Percentiles rank a stretch among this genome's conserved stretches.
phyloP scores from a whole-genome alignment of 108 stramenopile species.

The Stephanodiscus minutulus region DNA sequence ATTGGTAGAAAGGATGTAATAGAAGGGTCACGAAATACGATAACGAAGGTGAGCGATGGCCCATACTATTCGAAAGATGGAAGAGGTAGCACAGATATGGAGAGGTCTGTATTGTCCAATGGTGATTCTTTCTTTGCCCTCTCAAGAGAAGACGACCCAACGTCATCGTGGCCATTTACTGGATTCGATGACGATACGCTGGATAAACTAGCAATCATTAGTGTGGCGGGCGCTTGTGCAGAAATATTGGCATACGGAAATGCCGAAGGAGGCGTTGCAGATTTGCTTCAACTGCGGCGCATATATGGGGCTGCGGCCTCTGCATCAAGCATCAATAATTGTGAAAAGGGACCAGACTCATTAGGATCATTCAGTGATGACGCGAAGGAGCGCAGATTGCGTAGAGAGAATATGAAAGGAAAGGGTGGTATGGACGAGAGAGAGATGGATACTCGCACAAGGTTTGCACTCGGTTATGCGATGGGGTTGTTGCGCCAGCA shows the following conservation, averaged over 20 bases:
- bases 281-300: conserved; percentile 66
- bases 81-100: conserved; percentile 48
- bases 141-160: conserved; percentile 58
- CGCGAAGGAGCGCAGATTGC: conserved; percentile 38
- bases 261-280: conserved; percentile 75
- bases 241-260: conserved; percentile 84
- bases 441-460: conserved; percentile 78
- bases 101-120: conserved; percentile 75
- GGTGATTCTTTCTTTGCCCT: conserved; percentile 59
- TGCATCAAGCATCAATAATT: conserved; percentile 7
- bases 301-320: conserved; percentile 52
- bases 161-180: conserved; percentile 78
- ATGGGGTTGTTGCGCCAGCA: conserved; percentile 75
- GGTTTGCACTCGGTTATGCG: conserved; percentile 79
- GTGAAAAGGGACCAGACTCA: neutral
- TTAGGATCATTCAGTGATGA: conserved; percentile 42
- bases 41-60: conserved; percentile 26
- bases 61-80: conserved; percentile 78
- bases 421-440: conserved; percentile 57
- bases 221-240: conserved; percentile 83
- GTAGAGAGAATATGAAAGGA: conserved; percentile 11
- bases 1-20: conserved; percentile 13
- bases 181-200: conserved; percentile 79
- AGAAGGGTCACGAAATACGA: conserved; percentile 2
- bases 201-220: conserved; percentile 74